Conservation (phyloP, 495 filamentous ascomycete species). For the Penicillium angulare region DNA sequence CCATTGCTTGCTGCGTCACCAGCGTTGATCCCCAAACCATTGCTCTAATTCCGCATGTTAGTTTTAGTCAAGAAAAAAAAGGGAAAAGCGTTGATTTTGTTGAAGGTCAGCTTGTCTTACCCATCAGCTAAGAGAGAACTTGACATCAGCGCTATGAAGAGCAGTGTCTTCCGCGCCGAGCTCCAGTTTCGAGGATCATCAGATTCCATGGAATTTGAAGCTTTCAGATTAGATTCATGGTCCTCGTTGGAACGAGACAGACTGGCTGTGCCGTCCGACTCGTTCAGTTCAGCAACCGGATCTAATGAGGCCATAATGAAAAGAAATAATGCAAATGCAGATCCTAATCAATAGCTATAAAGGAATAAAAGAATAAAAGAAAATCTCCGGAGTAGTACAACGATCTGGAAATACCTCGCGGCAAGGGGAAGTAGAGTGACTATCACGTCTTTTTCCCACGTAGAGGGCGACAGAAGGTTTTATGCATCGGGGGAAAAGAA, state of each 20-base stretch:
- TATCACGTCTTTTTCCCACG: too few relatives aligned
- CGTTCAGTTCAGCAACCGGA: conserved; percentile 1
- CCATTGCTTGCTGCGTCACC: conserved; percentile 45
- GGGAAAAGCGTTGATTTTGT: conserved; percentile 10
- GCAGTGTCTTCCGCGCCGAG: conserved; percentile 26
- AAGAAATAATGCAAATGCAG: too few relatives aligned
- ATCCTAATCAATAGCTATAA: too few relatives aligned
- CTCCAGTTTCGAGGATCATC: conserved; percentile 30
- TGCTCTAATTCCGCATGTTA: conserved; percentile 25
- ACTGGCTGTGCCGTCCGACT: conserved; percentile 11
- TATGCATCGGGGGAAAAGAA: too few relatives aligned
- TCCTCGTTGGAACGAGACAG: conserved; percentile 8
- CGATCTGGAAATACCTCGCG: too few relatives aligned
- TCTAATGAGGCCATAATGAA: conserved; percentile 14
- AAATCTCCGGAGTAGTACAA: too few relatives aligned
- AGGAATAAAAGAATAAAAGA: too few relatives aligned
- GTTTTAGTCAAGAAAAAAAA: too few relatives aligned
- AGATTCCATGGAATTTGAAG: conserved; percentile 10
- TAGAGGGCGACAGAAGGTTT: too few relatives aligned
- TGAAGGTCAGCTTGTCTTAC: conserved; percentile 14
- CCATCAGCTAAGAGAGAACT: conserved; percentile 39
- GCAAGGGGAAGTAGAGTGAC: too few relatives aligned
- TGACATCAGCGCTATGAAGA: conserved; percentile 37
- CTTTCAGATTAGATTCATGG: conserved; percentile 4
- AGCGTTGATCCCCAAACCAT: conserved; percentile 53